Conservation (phyloP, 169 alveolate species). For the Plasmodium sp. region DNA sequence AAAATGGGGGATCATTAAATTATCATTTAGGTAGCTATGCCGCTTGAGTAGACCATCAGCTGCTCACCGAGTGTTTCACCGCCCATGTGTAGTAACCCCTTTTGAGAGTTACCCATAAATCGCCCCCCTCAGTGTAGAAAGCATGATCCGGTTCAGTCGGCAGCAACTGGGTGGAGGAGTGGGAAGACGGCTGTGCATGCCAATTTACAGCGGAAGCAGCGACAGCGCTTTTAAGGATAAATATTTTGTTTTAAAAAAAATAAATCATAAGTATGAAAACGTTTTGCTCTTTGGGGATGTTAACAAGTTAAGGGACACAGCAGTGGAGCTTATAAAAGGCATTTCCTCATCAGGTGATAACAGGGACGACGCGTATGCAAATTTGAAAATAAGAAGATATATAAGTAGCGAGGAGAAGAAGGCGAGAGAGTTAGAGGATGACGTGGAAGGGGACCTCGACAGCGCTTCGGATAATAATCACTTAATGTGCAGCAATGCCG, state of each 20-base stretch:
- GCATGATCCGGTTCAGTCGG: conserved; percentile 11
- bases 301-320: conserved; percentile 55
- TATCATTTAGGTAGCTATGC: not conserved
- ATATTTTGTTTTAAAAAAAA: conserved; percentile 68
- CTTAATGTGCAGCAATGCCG: not conserved
- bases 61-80: not conserved
- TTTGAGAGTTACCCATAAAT: not conserved
- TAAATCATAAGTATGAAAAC: conserved; percentile 69
- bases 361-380: not conserved
- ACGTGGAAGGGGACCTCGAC: not conserved
- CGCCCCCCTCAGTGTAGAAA: not conserved
- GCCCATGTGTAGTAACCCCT: not conserved
- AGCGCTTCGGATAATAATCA: not conserved
- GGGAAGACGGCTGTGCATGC: conserved; percentile 65
- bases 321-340: conserved; percentile 21
- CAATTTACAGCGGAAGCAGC: conserved; percentile 65
- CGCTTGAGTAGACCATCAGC: not conserved
- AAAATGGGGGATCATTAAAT: not conserved
- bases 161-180: conserved; percentile 62
- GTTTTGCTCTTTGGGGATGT: conserved; percentile 68
- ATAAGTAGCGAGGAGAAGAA: conserved; percentile 1
- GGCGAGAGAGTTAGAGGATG: conserved; percentile 5
- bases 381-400: conserved; percentile 27
- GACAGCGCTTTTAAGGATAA: conserved; percentile 60
- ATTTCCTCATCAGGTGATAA: conserved; percentile 6